Conservation (phyloP, 2,329 filamentous ascomycete genomes). For the Metarhizium sp. region DNA sequence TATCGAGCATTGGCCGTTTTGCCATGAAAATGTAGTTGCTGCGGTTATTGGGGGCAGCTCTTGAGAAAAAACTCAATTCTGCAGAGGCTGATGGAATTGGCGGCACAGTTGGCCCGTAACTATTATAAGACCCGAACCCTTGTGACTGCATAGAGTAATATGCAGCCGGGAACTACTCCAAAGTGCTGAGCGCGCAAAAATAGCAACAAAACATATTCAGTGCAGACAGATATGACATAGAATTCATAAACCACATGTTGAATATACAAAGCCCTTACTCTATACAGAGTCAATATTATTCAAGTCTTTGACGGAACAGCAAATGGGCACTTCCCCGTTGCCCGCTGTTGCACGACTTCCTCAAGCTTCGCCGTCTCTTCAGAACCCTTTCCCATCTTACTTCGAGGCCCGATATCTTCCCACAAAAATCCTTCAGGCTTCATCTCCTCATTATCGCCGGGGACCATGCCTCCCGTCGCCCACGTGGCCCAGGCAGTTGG, state of each 20-base stretch:
- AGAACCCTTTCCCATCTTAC: conserved; percentile 41
- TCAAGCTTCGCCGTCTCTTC: conserved; percentile 26
- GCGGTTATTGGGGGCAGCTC: too few species aligned
- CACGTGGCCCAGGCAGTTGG: conserved; percentile 40
- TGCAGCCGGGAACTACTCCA: neutral
- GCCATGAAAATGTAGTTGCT: too few species aligned
- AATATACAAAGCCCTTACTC: too few species aligned
- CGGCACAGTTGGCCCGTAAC: too few species aligned
- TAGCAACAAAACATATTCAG: neutral
- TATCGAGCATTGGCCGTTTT: neutral
- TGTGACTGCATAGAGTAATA: neutral
- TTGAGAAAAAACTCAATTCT: too few species aligned
- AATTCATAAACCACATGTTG: too few species aligned
- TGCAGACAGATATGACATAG: too few species aligned
- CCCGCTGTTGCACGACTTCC: conserved; percentile 20
- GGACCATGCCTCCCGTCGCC: conserved; percentile 33
- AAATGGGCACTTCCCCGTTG: conserved; percentile 36
- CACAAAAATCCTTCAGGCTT: conserved; percentile 42
- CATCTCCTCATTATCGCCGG: conserved; percentile 30
- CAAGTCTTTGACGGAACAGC: neutral
- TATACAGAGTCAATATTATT: neutral
- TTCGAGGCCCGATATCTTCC: conserved; percentile 52
- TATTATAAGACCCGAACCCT: too few species aligned
- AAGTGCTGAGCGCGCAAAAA: neutral
- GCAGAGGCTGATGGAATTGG: too few species aligned